A percentile compares a stretch with the other conserved stretches of the same genome.
Conservation (phyloP, 2,329 filamentous ascomycete species). For the Clathrospora elynae region DNA sequence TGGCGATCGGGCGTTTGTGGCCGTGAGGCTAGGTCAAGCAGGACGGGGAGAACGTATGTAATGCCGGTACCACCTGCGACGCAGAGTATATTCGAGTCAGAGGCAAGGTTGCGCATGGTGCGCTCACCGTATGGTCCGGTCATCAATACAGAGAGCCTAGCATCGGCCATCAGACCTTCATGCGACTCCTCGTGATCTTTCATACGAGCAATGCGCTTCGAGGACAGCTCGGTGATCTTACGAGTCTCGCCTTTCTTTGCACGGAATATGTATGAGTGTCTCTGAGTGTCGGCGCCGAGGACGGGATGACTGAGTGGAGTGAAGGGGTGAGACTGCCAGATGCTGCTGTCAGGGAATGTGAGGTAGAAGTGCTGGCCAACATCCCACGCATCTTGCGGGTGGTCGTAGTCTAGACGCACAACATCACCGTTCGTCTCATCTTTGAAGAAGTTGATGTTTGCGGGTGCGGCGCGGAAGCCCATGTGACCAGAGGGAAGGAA, state of each 20-base stretch:
- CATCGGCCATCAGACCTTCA: conserved; percentile 29
- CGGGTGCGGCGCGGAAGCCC: conserved; percentile 36
- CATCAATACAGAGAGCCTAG: conserved; percentile 40
- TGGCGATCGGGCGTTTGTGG: conserved; percentile 32
- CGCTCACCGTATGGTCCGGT: conserved; percentile 44
- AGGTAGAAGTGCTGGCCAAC: conserved; percentile 75
- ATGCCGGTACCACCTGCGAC: conserved; percentile 48
- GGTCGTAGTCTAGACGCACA: conserved; percentile 68
- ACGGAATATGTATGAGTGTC: conserved; percentile 46
- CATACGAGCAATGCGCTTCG: conserved; percentile 29
- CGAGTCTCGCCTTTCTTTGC: conserved; percentile 43
- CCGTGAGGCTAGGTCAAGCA: conserved; percentile 35
- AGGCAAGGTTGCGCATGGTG: conserved; percentile 29
- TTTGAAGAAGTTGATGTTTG: conserved; percentile 38
- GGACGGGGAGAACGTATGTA: conserved; percentile 46
- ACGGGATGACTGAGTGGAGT: conserved; percentile 46
- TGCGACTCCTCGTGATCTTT: conserved; percentile 28
- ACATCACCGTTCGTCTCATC: conserved; percentile 56
- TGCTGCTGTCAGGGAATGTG: conserved; percentile 67
- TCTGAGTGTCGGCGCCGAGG: conserved; percentile 30
- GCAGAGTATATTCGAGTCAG: conserved; percentile 40
- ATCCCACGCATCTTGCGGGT: conserved; percentile 65
- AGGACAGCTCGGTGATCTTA: conserved; percentile 41
- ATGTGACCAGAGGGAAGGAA: conserved; percentile 39
- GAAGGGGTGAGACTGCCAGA: conserved; percentile 77